Evolutionary conservation across 805 yeast genomes (phyloP).

Genomic region (Debaryomyces hansenii): DNA sequence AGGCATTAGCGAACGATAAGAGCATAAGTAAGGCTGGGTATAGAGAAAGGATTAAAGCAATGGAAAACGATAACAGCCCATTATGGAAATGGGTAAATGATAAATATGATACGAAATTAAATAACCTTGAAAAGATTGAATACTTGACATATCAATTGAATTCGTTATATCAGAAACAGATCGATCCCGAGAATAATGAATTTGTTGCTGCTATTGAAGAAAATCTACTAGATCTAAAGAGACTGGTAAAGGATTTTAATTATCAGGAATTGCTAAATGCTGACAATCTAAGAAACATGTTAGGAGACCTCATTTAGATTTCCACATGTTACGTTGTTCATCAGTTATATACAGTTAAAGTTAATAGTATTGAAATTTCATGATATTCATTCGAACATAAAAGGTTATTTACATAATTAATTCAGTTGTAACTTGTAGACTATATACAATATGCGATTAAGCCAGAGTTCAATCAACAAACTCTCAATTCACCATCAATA

Average conservation of each 20-base stretch:
- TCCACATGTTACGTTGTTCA: background rate
- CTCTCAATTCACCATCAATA: conserved; percentile 24
- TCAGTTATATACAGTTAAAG: too few species aligned
- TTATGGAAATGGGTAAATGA: conserved; percentile 23
- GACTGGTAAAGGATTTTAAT: conserved; percentile 10
- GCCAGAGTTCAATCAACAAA: conserved; percentile 19
- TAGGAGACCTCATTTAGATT: conserved; percentile 7
- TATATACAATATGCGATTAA: conserved; percentile 1
- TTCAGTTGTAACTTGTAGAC: background rate
- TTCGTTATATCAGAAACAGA: conserved; percentile 6
- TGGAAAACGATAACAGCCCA: conserved; percentile 6
- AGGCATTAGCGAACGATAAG: conserved; percentile 1
- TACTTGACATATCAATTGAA: conserved; percentile 19
- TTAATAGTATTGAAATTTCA: background rate
- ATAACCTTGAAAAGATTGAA: conserved; percentile 17
- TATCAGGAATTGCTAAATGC: conserved; percentile 12
- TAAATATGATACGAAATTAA: conserved; percentile 15
- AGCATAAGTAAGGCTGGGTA: background rate
- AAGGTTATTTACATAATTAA: background rate
- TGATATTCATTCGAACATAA: background rate
- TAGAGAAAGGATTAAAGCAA: background rate
- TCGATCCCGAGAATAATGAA: background rate
- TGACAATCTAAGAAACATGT: conserved; percentile 7
- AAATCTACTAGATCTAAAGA: conserved; percentile 8
- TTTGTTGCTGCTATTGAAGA: background rate